Conservation (phyloP, 129 eudicot genomes). For the Centaurea solstitialis region DNA sequence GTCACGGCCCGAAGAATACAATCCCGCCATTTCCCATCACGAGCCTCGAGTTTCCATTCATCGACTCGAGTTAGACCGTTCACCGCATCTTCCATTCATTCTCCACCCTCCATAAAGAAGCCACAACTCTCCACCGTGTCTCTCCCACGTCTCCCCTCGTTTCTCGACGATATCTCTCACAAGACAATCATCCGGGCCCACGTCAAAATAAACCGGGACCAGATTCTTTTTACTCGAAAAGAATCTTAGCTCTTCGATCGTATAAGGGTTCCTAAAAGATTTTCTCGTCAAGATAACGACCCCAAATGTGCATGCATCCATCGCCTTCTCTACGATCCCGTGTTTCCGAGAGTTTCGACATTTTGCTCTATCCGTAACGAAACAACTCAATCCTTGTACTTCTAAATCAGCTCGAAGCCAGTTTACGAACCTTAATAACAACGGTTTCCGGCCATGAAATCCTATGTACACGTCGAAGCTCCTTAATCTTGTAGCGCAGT, state of each 20-base stretch:
- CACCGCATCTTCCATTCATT: constrained; percentile 94
- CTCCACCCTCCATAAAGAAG: constrained; percentile 83
- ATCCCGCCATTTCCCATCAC: constrained; percentile 89
- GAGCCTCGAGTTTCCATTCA: constrained; percentile 97
- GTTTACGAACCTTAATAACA: constrained; percentile 68
- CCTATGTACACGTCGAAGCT: constrained; percentile 95
- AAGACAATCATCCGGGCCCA: constrained; percentile 90
- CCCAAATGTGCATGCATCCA: constrained; percentile 90
- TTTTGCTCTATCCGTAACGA: constrained; percentile 77
- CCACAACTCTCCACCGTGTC: constrained; percentile 94
- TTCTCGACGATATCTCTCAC: constrained; percentile 87
- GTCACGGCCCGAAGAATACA: constrained; percentile 90
- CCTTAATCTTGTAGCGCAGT: constrained; percentile 65
- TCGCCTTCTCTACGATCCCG: constrained; percentile 69
- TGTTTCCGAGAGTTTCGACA: constrained; percentile 77
- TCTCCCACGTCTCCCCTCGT: constrained; percentile 90
- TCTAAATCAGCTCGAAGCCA: constrained; percentile 97
- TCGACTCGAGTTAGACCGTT: constrained; percentile 74
- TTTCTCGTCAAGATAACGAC: constrained; percentile 80
- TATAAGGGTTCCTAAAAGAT: constrained; percentile 84
- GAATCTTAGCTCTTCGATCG: constrained; percentile 83
- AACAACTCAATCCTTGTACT: constrained; percentile 93
- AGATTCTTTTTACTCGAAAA: constrained; percentile 88
- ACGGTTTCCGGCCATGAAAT: constrained; percentile 88
- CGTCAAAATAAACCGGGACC: constrained; percentile 87